phyloP scores from a whole-genome alignment of 1,284 basidiomycete species.

The Ustilago cynodontis region DNA sequence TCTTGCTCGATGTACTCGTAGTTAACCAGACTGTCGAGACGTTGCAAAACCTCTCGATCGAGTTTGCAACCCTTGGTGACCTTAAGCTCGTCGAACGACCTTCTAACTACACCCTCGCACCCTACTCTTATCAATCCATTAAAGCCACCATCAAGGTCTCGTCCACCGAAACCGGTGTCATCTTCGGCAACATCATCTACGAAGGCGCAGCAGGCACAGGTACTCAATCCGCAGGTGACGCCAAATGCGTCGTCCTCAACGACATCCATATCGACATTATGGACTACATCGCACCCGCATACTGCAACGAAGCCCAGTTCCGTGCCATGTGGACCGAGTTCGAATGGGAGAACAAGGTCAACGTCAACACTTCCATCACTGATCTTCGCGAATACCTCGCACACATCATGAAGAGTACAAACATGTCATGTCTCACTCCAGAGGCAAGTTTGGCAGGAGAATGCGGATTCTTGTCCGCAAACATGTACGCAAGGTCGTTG shows the following conservation, averaged over 20 bases:
- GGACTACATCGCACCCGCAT: conserved; percentile 98
- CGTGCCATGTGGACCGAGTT: conserved; percentile 93
- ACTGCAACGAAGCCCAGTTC: conserved; percentile 94
- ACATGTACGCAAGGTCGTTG: conserved; percentile 89
- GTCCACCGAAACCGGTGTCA: conserved; percentile 92
- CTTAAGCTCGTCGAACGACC: conserved; percentile 97
- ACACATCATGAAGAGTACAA: conserved; percentile 86
- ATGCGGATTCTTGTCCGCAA: conserved; percentile 92
- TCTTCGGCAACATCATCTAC: conserved; percentile 98
- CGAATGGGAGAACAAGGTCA: conserved; percentile 98
- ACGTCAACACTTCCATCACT: conserved; percentile 85
- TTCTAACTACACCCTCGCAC: conserved; percentile 89
- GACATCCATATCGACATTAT: conserved; percentile 99
- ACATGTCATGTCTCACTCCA: conserved; percentile 96
- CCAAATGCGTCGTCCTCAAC: conserved; percentile 87
- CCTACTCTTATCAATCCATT: conserved; percentile 97
- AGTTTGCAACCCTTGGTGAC: conserved; percentile 97
- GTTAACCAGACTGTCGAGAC: conserved; percentile 97
- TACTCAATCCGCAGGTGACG: conserved; percentile 67
- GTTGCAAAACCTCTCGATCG: conserved; percentile 94
- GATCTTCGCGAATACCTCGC: conserved; percentile 84
- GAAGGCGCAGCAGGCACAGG: conserved; percentile 72
- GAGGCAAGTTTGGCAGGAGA: conserved; percentile 90
- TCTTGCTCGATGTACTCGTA: conserved; percentile 89
- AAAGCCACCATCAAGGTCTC: conserved; percentile 96